Base-by-base conservation (phyloP, 441 rosid species). In the Brassica balearica region DNA sequence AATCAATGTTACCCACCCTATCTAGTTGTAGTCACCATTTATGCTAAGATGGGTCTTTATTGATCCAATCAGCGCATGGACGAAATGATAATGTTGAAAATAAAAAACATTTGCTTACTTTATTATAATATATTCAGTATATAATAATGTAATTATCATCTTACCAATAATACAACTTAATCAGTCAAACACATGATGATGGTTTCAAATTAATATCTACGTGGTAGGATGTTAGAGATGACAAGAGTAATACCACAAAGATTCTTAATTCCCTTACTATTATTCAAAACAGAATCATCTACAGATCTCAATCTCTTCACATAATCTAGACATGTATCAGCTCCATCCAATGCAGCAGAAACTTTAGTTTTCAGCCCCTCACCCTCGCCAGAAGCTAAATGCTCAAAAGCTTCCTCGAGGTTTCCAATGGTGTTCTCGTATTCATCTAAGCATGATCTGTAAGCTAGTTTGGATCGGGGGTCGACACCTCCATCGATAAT, bases 181-280 rank as follows among this genome's bases (percentile, higher is more conserved):
- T 68, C 8, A 73, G 32, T 73, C 56, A 61, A 65, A 20, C 73
- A 46, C 73, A 72, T 66, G 56, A 72, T 67, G 58, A 77, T n/a
- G 6, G 34, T 34, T 46, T 53, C 20, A 36, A 68, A 69, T 79
- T 64, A 79, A 74, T 65, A 69, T 79, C 9, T 56, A 27, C 70
- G 77, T 34, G 80, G 83, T 75, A 80, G 72, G 69, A 75, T 80
- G 73, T 75, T 80, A 66, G 83, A 22, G n/a, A 80, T 75, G 71
- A 80, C 83, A 71, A 80, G 83, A 71, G 73, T 68, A 65, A 75
- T 71, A 22, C 83, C 83, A 80, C 79, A 75, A 59, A 80, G 62
- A 22, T 80, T 80, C 69, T 70, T 74, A 65, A 80, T 65, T 20
- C 5, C 48, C 55, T 75, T 51, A 48, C 73, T 66, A 19, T 75